These are phyloP conservation scores for Galerina sulciceps DNA, from an alignment of 768 basidiomycete species.

Conservation along the genomic window DNA sequence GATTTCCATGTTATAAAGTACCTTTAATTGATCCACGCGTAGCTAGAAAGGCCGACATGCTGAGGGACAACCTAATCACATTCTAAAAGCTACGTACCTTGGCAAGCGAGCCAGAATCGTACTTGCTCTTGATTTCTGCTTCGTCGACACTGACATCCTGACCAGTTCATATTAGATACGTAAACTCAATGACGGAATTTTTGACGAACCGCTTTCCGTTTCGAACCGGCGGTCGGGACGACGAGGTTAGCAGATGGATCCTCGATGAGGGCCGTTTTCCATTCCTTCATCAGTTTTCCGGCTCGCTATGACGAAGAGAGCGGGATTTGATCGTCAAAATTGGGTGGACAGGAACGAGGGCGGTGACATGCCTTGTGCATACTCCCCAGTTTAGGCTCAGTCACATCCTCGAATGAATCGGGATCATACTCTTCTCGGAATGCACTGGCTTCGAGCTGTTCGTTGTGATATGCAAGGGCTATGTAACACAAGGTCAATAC, in stretches of 20 bases:
- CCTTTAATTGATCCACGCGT: slow-evolving; percentile 80
- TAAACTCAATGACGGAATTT: not conserved
- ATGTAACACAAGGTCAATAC: slow-evolving; percentile 9
- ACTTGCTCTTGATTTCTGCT: slow-evolving; percentile 72
- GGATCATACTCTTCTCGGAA: slow-evolving; percentile 89
- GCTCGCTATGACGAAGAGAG: slow-evolving; percentile 24
- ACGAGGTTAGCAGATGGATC: slow-evolving; percentile 69
- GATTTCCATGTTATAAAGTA: slow-evolving; percentile 29
- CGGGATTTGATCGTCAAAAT: slow-evolving; percentile 5
- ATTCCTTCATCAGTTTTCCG: slow-evolving; percentile 58
- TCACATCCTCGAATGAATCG: slow-evolving; percentile 80
- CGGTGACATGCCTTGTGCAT: slow-evolving; percentile 71
- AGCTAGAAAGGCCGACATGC: slow-evolving; percentile 46
- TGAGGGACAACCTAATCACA: slow-evolving; percentile 10
- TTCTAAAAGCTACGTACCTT: slow-evolving; percentile 55
- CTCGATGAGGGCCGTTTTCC: slow-evolving; percentile 65
- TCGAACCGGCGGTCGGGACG: slow-evolving; percentile 51
- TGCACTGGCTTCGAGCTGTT: slow-evolving; percentile 88
- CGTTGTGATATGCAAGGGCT: slow-evolving; percentile 90
- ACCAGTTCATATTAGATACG: not conserved
- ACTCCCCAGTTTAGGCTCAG: slow-evolving; percentile 72
- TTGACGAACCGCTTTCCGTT: slow-evolving; percentile 71
- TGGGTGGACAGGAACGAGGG: not conserved
- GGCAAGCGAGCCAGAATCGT: slow-evolving; percentile 57
- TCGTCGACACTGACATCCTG: slow-evolving; percentile 72